Evolutionary conservation across 306 rosid genomes (phyloP).

Genomic region (Dryas alaskensis): DNA sequence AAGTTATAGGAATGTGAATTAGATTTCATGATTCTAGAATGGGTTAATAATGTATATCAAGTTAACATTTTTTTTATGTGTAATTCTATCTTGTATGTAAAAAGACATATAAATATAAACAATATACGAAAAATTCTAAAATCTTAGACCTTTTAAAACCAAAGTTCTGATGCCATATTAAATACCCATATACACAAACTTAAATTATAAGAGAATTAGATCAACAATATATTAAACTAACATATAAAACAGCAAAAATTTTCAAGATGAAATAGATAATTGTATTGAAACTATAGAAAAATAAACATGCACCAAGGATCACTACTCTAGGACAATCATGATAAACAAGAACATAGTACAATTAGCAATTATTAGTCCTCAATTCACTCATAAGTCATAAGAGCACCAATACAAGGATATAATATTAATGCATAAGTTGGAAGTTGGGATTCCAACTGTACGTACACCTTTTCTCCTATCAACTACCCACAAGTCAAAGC

Average conservation of each 20-base stretch:
- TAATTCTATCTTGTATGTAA: too few species aligned
- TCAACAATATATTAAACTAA: too few species aligned
- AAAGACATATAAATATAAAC: too few species aligned
- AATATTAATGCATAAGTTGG: constrained; percentile 4
- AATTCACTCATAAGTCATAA: too few species aligned
- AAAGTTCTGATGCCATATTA: too few species aligned
- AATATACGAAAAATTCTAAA: too few species aligned
- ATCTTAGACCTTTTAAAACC: too few species aligned
- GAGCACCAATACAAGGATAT: constrained; percentile 16
- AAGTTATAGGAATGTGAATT: not conserved
- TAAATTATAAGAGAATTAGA: too few species aligned
- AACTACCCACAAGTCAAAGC: not conserved
- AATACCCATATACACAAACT: too few species aligned
- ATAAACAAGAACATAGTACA: not conserved
- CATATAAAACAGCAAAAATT: not conserved
- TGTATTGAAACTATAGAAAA: not conserved
- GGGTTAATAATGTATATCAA: too few species aligned
- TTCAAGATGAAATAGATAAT: not conserved
- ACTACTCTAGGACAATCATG: not conserved
- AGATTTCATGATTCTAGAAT: too few species aligned
- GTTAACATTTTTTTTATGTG: too few species aligned
- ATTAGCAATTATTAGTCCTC: not conserved
- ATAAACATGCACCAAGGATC: not conserved
- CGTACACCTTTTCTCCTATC: not conserved
- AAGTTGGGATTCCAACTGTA: constrained; percentile 11